These are phyloP conservation scores for Puccinellia tenuiflora DNA, from an alignment of 176 grass and related monocot species.

Conservation along the genomic window DNA sequence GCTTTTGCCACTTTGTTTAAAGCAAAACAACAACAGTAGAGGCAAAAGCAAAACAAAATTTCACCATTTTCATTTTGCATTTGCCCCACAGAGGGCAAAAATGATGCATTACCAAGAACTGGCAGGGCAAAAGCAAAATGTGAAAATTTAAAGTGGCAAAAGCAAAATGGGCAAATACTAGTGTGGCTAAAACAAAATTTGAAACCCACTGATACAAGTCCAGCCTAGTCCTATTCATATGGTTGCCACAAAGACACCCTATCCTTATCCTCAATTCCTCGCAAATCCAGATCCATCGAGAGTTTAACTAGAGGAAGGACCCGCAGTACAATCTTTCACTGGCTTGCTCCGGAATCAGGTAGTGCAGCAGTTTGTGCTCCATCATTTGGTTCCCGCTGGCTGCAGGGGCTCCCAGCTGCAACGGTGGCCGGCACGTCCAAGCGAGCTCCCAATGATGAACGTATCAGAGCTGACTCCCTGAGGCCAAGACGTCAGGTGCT, in stretches of 20 bases:
- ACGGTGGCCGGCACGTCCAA: not conserved
- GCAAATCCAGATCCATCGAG: not conserved
- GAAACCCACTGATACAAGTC: not conserved
- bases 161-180: too few relatives aligned
- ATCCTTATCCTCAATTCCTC: not conserved
- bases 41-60: too few relatives aligned
- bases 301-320: not conserved
- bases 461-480: not conserved
- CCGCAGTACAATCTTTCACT: not conserved
- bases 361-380: not conserved
- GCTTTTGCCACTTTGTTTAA: too few relatives aligned
- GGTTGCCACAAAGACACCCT: not conserved
- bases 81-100: too few relatives aligned
- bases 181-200: too few relatives aligned
- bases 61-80: too few relatives aligned
- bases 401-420: not conserved
- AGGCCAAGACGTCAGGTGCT: not conserved
- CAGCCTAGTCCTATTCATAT: not conserved
- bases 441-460: not conserved
- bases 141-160: too few relatives aligned
- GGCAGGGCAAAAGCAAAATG: too few relatives aligned
- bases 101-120: too few relatives aligned
- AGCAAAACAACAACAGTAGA: too few relatives aligned
- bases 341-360: not conserved
- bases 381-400: not conserved